Evolutionary conservation across 768 basidiomycete species (phyloP).

Genomic region (Suillus subalutaceus): DNA sequence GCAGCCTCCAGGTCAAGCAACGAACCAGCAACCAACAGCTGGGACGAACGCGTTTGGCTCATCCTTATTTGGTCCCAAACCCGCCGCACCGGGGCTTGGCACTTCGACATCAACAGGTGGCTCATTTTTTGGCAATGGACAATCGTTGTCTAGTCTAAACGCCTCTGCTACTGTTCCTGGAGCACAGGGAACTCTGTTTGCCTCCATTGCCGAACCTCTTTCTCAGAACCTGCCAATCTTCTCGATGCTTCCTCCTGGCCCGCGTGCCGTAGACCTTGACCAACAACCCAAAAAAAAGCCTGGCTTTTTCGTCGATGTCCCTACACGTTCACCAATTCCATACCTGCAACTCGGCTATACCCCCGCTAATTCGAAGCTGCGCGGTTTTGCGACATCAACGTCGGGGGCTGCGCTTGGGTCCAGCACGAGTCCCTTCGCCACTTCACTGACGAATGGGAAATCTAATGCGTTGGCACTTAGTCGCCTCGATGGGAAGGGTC

Average conservation of each 20-base stretch:
- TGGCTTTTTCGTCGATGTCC: conserved; percentile 76
- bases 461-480: conserved; percentile 56
- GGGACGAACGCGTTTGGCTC: conserved; percentile 39
- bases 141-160: conserved; percentile 35
- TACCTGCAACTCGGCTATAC: conserved; percentile 67
- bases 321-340: conserved; percentile 71
- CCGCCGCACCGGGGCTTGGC: conserved; percentile 50
- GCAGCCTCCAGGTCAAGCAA: conserved; percentile 47
- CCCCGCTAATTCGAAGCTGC: conserved; percentile 63
- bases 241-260: conserved; percentile 73
- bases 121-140: conserved; percentile 44
- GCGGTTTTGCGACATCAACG: conserved; percentile 61
- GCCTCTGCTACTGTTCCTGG: conserved; percentile 46
- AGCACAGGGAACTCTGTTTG: conserved; percentile 66
- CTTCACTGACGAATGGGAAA: conserved; percentile 59
- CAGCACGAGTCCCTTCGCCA: conserved; percentile 38
- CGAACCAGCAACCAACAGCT: conserved; percentile 39
- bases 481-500: conserved; percentile 46
- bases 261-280: conserved; percentile 62
- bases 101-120: conserved; percentile 42
- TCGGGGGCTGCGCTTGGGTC: conserved; percentile 38
- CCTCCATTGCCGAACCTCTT: conserved; percentile 89
- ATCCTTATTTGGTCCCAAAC: conserved; percentile 54
- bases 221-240: conserved; percentile 73
- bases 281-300: conserved; percentile 73